Conservation (phyloP, 257 asterid genomes). For the Solanum pennellii region DNA sequence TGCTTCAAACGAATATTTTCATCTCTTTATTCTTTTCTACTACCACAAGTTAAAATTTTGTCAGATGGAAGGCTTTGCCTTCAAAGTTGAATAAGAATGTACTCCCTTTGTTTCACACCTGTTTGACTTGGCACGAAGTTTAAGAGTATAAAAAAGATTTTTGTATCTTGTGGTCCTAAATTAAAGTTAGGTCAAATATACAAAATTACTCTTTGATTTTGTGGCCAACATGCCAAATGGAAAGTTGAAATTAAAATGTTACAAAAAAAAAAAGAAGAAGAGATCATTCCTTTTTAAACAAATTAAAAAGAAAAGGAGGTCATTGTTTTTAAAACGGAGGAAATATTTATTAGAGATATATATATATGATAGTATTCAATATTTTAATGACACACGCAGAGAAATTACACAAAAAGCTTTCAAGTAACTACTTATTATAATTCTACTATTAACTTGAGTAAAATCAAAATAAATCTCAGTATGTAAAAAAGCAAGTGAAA, state of each 20-base stretch:
- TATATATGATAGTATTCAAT: not conserved
- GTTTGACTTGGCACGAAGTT: too few relatives aligned
- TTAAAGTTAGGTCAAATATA: too few relatives aligned
- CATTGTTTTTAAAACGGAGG: too few relatives aligned
- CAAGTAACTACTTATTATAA: not conserved
- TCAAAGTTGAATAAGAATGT: not conserved
- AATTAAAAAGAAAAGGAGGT: too few relatives aligned
- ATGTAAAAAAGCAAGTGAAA: not conserved
- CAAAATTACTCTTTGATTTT: too few relatives aligned
- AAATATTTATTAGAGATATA: too few relatives aligned
- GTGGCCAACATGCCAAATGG: accelerated
- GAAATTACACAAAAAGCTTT: not conserved
- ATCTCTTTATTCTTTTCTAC: not conserved
- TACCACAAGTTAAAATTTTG: not conserved
- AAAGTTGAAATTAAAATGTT: too few relatives aligned
- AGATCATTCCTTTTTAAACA: too few relatives aligned
- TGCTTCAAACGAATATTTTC: not conserved
- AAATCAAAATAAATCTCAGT: not conserved
- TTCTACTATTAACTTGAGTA: not conserved
- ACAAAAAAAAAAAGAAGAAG: too few relatives aligned
- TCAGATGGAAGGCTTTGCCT: not conserved
- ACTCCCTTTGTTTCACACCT: too few relatives aligned
- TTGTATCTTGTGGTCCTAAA: too few relatives aligned
- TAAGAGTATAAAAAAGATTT: too few relatives aligned
- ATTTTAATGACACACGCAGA: not conserved